Conservation (phyloP, 75 land plant species). For the Picea glauca region DNA sequence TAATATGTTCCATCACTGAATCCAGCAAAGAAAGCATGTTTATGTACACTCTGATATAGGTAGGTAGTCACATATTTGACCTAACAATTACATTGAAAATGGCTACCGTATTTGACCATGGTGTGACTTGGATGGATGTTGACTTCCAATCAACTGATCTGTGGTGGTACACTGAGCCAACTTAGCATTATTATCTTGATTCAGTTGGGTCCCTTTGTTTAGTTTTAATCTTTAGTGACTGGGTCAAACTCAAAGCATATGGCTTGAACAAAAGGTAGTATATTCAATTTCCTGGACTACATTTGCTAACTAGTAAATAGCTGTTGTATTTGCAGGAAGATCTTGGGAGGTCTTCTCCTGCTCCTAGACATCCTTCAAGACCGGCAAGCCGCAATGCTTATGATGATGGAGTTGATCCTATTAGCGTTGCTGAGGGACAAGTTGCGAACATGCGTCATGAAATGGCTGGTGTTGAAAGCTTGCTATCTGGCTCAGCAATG, state of each 20-base stretch:
- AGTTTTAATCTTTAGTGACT: neutral
- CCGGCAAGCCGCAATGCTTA: conserved; percentile 75
- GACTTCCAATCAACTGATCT: neutral
- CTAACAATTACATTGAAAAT: too few relatives aligned
- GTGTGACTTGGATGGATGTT: too few relatives aligned
- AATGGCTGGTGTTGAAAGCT: conserved; percentile 14
- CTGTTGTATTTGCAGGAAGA: conserved; percentile 59
- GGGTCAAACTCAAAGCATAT: neutral
- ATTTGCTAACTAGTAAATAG: neutral
- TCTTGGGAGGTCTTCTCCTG: conserved; percentile 54
- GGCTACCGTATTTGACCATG: too few relatives aligned
- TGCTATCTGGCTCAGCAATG: conserved; percentile 21
- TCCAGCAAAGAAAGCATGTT: too few relatives aligned
- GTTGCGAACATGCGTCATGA: conserved; percentile 52
- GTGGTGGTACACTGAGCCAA: neutral
- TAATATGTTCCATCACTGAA: too few relatives aligned
- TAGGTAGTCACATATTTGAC: too few relatives aligned
- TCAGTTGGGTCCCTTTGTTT: neutral
- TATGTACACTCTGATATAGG: too few relatives aligned
- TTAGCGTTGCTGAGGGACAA: conserved; percentile 39
- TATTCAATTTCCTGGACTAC: neutral
- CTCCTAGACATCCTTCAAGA: conserved; percentile 60
- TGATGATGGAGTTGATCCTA: conserved; percentile 46
- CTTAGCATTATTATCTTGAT: neutral
- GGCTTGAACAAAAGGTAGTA: neutral